These are phyloP conservation scores for Avena eriantha DNA, from an alignment of 176 grass and related monocot genomes.

Conservation along the genomic window DNA sequence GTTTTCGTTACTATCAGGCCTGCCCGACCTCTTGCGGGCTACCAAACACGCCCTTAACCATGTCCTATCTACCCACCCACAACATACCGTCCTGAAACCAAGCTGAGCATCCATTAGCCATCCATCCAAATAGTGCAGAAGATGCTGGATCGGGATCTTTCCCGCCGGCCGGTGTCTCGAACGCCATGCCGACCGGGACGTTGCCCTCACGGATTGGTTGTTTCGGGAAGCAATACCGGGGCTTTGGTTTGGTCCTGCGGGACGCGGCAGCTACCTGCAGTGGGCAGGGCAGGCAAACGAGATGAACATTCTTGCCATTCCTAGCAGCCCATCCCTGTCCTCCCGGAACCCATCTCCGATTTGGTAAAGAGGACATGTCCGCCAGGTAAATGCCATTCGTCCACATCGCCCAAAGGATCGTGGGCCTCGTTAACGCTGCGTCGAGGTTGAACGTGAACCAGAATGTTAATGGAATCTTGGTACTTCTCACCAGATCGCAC, in stretches of 20 bases:
- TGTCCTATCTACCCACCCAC: no score
- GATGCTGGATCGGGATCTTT: neutral
- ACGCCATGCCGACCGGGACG: conserved; percentile 4
- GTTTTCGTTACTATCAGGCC: no score
- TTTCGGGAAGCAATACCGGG: neutral
- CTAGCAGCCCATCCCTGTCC: conserved; percentile 29
- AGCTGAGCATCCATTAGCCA: neutral
- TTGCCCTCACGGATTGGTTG: conserved; percentile 14
- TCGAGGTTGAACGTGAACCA: neutral
- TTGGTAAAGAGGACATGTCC: conserved; percentile 20
- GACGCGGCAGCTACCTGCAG: neutral
- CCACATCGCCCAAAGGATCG: conserved; percentile 4
- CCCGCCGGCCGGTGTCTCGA: neutral
- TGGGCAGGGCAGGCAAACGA: conserved; percentile 8
- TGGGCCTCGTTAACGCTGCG: neutral
- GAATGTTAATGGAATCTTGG: neutral
- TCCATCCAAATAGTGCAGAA: neutral
- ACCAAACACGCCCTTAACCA: no score
- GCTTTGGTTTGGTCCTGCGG: neutral
- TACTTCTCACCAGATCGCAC: neutral
- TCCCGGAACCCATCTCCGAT: neutral
- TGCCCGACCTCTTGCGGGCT: no score
- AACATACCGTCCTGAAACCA: no score
- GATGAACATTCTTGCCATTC: conserved; percentile 20
- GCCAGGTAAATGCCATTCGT: conserved; percentile 1